Evolutionary conservation across 139 green algal species (phyloP).

Genomic region (Chlamydomonas sp.): DNA sequence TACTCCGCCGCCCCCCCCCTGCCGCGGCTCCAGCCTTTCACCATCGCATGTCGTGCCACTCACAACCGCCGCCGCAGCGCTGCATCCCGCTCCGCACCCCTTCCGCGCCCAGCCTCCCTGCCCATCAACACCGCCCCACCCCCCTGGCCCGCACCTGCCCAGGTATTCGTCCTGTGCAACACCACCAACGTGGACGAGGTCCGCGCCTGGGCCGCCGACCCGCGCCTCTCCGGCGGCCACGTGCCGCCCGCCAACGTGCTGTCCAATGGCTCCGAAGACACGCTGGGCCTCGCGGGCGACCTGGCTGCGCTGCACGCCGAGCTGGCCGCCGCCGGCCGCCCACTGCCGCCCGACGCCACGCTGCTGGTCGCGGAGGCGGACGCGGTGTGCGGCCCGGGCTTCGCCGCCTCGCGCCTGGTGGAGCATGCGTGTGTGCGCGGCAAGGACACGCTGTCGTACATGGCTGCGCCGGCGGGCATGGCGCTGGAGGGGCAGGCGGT

Average conservation of each 20-base stretch:
- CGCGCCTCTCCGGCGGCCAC: constrained; percentile 6
- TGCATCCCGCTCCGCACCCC: neutral
- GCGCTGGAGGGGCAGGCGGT: constrained; percentile 1
- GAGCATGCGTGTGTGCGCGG: constrained; percentile 52
- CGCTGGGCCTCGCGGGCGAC: constrained; percentile 15
- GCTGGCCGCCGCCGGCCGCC: neutral
- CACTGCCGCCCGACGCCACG: neutral
- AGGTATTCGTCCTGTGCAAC: constrained; percentile 38
- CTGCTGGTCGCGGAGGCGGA: constrained; percentile 36
- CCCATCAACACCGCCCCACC: neutral
- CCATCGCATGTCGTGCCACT: neutral
- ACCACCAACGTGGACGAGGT: neutral
- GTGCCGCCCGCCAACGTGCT: constrained; percentile 19
- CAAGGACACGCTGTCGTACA: constrained; percentile 50
- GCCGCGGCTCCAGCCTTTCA: neutral
- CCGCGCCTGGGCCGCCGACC: constrained; percentile 15
- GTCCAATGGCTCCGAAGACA: constrained; percentile 15
- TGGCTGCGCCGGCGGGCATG: constrained; percentile 23
- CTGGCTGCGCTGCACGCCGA: neutral
- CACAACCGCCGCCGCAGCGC: neutral
- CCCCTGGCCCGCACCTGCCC: neutral
- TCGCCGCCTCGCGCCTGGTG: constrained; percentile 43
- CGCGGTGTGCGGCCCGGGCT: constrained; percentile 25
- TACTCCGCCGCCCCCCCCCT: too few species aligned
- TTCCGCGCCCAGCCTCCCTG: neutral